Percentiles rank a stretch among this genome's conserved stretches.
Conservation (phyloP, 2,329 filamentous ascomycete species). For the Daldinia sp. region DNA sequence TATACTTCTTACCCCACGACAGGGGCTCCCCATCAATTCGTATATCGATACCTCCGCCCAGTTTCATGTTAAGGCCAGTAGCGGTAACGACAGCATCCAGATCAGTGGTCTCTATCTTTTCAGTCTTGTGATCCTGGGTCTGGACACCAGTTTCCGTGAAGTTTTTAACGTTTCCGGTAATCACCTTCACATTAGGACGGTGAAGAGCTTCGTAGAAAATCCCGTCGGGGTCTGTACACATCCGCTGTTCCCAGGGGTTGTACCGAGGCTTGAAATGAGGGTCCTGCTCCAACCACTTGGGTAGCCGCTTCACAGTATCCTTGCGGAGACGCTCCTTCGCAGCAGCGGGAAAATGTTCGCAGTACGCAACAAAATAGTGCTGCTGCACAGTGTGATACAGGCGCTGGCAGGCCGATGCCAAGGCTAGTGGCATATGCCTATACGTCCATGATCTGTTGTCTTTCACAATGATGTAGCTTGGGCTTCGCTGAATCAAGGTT, state of each 20-base stretch:
- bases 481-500: slow-evolving; percentile 84
- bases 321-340: slow-evolving; percentile 60
- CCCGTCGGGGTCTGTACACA: slow-evolving; percentile 67
- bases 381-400: neutral
- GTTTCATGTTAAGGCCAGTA: slow-evolving; percentile 69
- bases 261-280: slow-evolving; percentile 68
- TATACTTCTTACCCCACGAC: slow-evolving; percentile 18
- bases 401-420: neutral
- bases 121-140: slow-evolving; percentile 48
- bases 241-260: slow-evolving; percentile 74
- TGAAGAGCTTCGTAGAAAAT: slow-evolving; percentile 60
- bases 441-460: slow-evolving; percentile 40
- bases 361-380: neutral
- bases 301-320: slow-evolving; percentile 60
- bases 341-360: slow-evolving; percentile 57
- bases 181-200: slow-evolving; percentile 52
- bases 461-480: slow-evolving; percentile 70
- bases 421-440: neutral
- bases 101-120: slow-evolving; percentile 58
- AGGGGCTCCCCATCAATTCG: slow-evolving; percentile 60
- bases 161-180: slow-evolving; percentile 60
- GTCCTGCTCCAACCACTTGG: slow-evolving; percentile 59
- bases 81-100: slow-evolving; percentile 75
- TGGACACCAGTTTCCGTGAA: slow-evolving; percentile 59
- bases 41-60: slow-evolving; percentile 66